These are phyloP conservation scores for Pichia rugopelliculosa DNA, from an alignment of 805 yeast genomes.

Conservation along the genomic window DNA sequence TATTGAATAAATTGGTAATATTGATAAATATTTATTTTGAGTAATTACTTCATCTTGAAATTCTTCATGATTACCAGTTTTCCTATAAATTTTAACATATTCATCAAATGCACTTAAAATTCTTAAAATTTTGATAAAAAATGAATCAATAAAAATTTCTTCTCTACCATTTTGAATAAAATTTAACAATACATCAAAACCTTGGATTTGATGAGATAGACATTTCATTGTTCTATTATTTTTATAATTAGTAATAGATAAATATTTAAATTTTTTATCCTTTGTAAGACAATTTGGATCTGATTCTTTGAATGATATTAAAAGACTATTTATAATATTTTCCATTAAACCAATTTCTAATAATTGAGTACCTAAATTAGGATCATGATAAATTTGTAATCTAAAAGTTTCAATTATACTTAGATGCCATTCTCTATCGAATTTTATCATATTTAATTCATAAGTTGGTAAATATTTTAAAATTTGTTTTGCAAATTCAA, in stretches of 20 bases:
- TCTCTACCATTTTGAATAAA: constrained; percentile 22
- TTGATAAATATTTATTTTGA: constrained; percentile 39
- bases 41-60: constrained; percentile 43
- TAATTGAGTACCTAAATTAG: constrained; percentile 31
- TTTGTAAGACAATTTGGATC: not conserved
- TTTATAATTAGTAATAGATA: constrained; percentile 11
- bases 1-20: constrained; percentile 19
- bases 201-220: constrained; percentile 9
- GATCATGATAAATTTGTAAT: constrained; percentile 28
- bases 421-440: constrained; percentile 45
- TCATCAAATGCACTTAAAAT: constrained; percentile 53
- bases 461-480: constrained; percentile 48
- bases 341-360: constrained; percentile 34
- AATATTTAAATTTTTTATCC: constrained; percentile 3
- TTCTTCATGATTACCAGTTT: constrained; percentile 63
- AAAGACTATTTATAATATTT: constrained; percentile 34
- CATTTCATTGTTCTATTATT: constrained; percentile 5
- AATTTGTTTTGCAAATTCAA: constrained; percentile 43
- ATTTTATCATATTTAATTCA: constrained; percentile 35
- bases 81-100: constrained; percentile 47
- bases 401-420: constrained; percentile 25
- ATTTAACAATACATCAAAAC: constrained; percentile 18
- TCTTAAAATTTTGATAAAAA: constrained; percentile 34
- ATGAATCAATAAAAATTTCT: constrained; percentile 15
- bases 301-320: constrained; percentile 4